Evolutionary conservation across 495 filamentous ascomycete species (phyloP).

Genomic region (Bombardia bombarda): DNA sequence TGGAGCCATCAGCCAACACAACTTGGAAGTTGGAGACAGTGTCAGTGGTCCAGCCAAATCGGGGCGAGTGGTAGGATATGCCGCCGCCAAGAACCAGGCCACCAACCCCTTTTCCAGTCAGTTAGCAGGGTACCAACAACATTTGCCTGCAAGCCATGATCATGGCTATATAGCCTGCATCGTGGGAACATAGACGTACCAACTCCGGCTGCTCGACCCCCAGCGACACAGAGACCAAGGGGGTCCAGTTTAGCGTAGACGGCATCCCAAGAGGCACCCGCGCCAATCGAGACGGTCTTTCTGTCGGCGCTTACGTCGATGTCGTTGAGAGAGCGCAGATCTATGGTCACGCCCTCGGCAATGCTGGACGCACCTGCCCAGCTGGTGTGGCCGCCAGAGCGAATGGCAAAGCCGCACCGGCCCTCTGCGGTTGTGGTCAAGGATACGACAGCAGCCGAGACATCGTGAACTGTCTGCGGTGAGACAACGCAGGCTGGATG

Average conservation of each 20-base stretch:
- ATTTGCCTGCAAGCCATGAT: neutral
- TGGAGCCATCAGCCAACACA: conserved; percentile 49
- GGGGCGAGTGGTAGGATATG: conserved; percentile 34
- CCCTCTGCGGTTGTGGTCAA: neutral
- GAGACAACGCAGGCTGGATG: neutral
- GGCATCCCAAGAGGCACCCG: conserved; percentile 23
- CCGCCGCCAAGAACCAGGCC: conserved; percentile 41
- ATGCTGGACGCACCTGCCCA: conserved; percentile 20
- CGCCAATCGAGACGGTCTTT: conserved; percentile 17
- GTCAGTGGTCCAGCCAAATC: conserved; percentile 45
- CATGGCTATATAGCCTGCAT: neutral
- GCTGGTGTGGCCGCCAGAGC: neutral
- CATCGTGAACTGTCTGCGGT: neutral
- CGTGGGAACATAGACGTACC: neutral
- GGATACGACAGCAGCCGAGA: neutral
- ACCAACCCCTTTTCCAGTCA: conserved; percentile 28
- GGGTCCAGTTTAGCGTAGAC: conserved; percentile 28
- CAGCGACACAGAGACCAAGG: conserved; percentile 27
- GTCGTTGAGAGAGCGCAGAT: conserved; percentile 24
- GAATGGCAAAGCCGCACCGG: neutral
- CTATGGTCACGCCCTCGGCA: conserved; percentile 35
- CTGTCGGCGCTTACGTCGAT: conserved; percentile 13
- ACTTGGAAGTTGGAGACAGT: conserved; percentile 44
- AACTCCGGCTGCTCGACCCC: conserved; percentile 18
- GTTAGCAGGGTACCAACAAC: no score